phyloP scores from a whole-genome alignment of 768 basidiomycete species.

The Panaeolus cyanescens region DNA sequence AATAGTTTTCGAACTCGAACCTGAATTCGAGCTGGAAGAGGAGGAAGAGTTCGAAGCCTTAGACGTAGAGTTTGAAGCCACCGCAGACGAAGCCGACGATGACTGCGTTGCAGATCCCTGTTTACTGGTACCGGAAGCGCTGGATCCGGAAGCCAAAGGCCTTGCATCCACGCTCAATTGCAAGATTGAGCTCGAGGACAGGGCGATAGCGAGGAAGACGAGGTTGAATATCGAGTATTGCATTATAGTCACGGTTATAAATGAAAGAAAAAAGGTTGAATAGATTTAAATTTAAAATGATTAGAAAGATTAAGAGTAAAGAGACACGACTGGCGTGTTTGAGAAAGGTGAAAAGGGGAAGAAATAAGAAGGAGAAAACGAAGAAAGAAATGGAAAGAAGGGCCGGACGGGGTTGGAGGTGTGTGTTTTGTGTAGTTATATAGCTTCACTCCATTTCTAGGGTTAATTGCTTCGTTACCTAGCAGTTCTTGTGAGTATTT shows the following conservation, averaged over 20 bases:
- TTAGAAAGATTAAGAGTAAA: background rate
- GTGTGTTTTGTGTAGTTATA: too few relatives aligned
- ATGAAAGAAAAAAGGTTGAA: background rate
- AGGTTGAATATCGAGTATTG: background rate
- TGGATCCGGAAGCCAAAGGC: too few relatives aligned
- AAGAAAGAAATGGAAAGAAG: background rate
- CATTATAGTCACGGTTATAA: background rate
- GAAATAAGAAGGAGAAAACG: background rate
- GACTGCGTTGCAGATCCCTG: background rate
- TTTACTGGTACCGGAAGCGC: background rate
- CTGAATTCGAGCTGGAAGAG: background rate
- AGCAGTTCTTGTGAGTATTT: too few relatives aligned
- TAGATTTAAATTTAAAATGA: too few relatives aligned
- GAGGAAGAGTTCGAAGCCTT: background rate
- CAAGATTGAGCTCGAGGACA: background rate
- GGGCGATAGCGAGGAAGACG: background rate
- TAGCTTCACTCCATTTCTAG: too few relatives aligned
- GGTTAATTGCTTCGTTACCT: too few relatives aligned
- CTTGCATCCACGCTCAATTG: too few relatives aligned
- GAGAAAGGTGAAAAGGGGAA: background rate
- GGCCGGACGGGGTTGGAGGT: background rate
- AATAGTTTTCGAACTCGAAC: conserved; percentile 10
- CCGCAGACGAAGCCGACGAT: background rate
- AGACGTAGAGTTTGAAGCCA: too few relatives aligned
- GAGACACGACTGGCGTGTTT: background rate